Evolutionary conservation across 768 basidiomycete species (phyloP), one percentile per base, ranked within the genome.

Genomic region (Agaricus sinodeliciosus): DNA sequence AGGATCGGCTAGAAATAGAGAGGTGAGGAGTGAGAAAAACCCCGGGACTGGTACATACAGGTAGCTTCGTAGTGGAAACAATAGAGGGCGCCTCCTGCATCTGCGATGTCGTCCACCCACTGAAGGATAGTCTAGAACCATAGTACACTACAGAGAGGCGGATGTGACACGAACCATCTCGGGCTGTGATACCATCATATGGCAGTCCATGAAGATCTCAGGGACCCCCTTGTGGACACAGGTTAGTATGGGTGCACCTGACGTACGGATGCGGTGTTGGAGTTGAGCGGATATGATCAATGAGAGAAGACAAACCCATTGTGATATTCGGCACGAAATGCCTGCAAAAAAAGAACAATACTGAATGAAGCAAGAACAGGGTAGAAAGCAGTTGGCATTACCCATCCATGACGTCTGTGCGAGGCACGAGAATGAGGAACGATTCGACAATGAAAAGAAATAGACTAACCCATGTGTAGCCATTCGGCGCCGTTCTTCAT

Each of bases 281-380:
- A 19, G 11, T 37, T 35, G 12, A 15, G 39, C 42, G 18, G 15
- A 5, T 25, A 31, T 11, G 36, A 41, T 49, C 25, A 35, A 35
- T 22, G 48, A 47, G 36, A 34, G 34, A 47, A 19, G 39, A 73
- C 77, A 53, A 57, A 85, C 93, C 96, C 87, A 98, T 93, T 19
- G 94, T 94, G 68, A 99, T 96, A 69, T 97, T 98, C 34, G 94
- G 95, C 31, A 99, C 96, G 62, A 99, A 99, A 71, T 97, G 90
- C 49, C 95, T 94, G 61, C 44, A 40, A 50, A 43, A n/a, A 46
- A 47, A 37, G 57, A 58, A 58, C 55, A 39, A 58, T 55, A 39
- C 28, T 37, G 22, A 45, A 9, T 48, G 39, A 46, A 16, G 7
- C 47, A 25, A 47, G n/a, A n/a, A 31, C 31, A 31, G 7, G 22